These are phyloP conservation scores for Trichoderma asperelloides DNA, from an alignment of 495 filamentous ascomycete species.

Conservation along the genomic window DNA sequence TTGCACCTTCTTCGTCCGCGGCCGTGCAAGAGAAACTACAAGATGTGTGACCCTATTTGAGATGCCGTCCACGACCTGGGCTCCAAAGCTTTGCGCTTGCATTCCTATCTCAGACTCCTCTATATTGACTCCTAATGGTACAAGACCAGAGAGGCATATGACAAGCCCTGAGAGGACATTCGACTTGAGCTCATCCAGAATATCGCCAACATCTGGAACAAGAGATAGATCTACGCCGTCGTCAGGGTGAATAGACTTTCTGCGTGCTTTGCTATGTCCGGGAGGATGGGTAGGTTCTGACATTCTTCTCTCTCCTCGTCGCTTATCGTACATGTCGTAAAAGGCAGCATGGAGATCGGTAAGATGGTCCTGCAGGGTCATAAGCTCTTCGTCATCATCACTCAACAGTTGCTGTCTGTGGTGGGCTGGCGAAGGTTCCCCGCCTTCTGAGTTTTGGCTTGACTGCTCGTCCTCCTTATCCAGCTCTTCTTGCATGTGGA, in stretches of 20 bases:
- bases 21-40: constrained; percentile 46
- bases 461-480: constrained; percentile 58
- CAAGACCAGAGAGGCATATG: constrained; percentile 81
- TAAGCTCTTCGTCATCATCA: constrained; percentile 76
- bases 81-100: constrained; percentile 81
- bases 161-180: constrained; percentile 58
- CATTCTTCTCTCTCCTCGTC: constrained; percentile 12
- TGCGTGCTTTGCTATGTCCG: constrained; percentile 34
- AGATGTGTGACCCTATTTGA: constrained; percentile 39
- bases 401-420: constrained; percentile 61
- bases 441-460: constrained; percentile 44
- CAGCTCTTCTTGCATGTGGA: constrained; percentile 79
- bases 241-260: constrained; percentile 12
- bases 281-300: constrained; percentile 29
- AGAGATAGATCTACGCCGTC: constrained; percentile 42
- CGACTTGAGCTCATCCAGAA: constrained; percentile 72
- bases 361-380: constrained; percentile 62
- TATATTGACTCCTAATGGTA: constrained; percentile 71
- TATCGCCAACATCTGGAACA: constrained; percentile 75
- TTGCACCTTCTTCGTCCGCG: constrained; percentile 82
- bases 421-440: constrained; percentile 33
- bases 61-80: constrained; percentile 51
- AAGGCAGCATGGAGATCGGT: constrained; percentile 66
- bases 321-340: constrained; percentile 67
- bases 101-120: constrained; percentile 68